Evolutionary conservation across 2,329 filamentous ascomycete species (phyloP), one percentile per base, ranked within the genome.

Genomic region (Ascocoryne sarcoides): DNA sequence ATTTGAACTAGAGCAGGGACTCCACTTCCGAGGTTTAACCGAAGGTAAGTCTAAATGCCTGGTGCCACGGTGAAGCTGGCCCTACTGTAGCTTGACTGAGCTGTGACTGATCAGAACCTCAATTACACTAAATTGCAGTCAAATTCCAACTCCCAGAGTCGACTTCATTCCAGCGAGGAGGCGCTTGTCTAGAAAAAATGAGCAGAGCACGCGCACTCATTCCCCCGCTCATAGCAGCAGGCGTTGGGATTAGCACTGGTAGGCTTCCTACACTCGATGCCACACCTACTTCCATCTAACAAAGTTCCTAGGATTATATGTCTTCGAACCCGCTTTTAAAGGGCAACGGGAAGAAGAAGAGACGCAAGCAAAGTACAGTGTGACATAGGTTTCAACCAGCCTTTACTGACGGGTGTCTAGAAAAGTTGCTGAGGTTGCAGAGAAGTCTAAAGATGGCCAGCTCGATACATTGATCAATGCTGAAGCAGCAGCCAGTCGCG

Each of bases 191-290:
- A n/a, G n/a, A n/a, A n/a, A n/a, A n/a, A n/a, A 58, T 58, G 55
- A 58, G 55, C 40, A 51, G 46, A 40, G 12, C 48, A 17, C 52
- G 55, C 16, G 55, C 52, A 1, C 23, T 56, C 1, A 37, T 57
- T 14, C 56, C 56, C 2, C 30, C 59, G 10, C 45, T 56, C 23
- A 14, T 60, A 31, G 55, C 53, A 5, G 51, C 49, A 7, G 49
- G 46, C 9, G 46, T 60, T 39, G 58, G 58, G 5, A 43, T 60
- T 40, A 44, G 32, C 10, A 59, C 55, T 44, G 57, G 58, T 59
- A 55, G 23, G 46, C 44, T 4, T 16, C 15, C 34, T 26, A 12
- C 31, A 2, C 7, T 34, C 18, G 5, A 26, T 29, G 20, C 21
- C 4, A 8, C 10, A 32, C 29, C 20, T 36, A 21, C n/a, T 16